Evolutionary conservation across 306 rosid species (phyloP).

Genomic region (Vigna hirtella): DNA sequence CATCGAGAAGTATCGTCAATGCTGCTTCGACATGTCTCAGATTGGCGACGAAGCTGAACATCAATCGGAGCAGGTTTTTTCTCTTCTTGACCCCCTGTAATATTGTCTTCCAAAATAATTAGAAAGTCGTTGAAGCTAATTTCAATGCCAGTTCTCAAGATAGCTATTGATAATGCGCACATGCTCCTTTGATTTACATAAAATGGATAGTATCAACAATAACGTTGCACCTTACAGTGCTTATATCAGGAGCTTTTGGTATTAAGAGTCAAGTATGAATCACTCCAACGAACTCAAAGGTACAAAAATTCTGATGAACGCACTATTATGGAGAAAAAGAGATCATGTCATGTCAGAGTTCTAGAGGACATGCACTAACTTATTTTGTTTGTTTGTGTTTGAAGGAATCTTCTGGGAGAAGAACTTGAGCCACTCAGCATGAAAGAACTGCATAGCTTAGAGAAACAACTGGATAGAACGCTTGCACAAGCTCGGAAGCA

Average conservation of each 20-base stretch:
- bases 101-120: background rate
- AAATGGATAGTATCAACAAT: background rate
- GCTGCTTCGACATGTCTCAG: slow-evolving; percentile 52
- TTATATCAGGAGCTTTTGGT: slow-evolving; percentile 58
- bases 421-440: slow-evolving; percentile 65
- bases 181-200: background rate
- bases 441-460: slow-evolving; percentile 70
- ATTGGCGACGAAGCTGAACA: slow-evolving; percentile 40
- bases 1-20: slow-evolving; percentile 71
- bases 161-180: background rate
- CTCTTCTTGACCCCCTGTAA: background rate
- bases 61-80: slow-evolving; percentile 68
- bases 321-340: background rate
- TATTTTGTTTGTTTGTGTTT: slow-evolving; percentile 3
- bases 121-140: background rate
- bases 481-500: slow-evolving; percentile 64
- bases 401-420: slow-evolving; percentile 77
- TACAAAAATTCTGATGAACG: background rate
- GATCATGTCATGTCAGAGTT: background rate
- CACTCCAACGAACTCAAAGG: slow-evolving; percentile 75
- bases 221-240: slow-evolving; percentile 44
- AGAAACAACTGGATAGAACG: slow-evolving; percentile 75
- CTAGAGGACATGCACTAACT: background rate
- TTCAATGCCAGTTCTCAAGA: background rate
- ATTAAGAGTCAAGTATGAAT: slow-evolving; percentile 60